Evolutionary conservation across 1,284 basidiomycete species (phyloP).

Genomic region (Sanghuangporus baumii): DNA sequence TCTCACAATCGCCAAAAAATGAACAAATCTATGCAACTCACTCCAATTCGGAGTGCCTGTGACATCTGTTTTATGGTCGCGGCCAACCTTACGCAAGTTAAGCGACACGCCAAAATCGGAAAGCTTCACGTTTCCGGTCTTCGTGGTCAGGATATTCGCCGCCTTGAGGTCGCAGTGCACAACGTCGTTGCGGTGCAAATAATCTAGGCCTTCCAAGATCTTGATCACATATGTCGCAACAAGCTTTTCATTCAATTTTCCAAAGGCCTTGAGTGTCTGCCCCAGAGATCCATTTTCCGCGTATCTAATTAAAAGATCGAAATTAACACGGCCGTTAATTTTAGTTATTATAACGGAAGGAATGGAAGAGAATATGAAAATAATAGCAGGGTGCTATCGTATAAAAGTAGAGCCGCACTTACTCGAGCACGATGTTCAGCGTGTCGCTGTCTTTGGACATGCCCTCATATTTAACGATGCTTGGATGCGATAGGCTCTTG

Average conservation of each 20-base stretch:
- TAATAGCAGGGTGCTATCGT: not conserved
- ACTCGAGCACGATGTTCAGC: constrained; percentile 91
- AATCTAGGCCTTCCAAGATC: constrained; percentile 49
- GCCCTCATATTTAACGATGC: constrained; percentile 94
- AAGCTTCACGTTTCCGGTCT: constrained; percentile 60
- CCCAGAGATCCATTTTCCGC: constrained; percentile 51
- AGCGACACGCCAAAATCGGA: constrained; percentile 66
- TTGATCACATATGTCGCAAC: constrained; percentile 48
- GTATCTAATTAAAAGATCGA: constrained; percentile 30
- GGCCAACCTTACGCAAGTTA: constrained; percentile 52
- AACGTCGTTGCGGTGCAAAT: constrained; percentile 41
- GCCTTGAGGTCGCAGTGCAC: constrained; percentile 55
- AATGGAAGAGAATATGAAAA: not conserved
- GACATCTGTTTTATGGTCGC: constrained; percentile 42
- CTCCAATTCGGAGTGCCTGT: constrained; percentile 60
- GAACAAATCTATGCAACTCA: constrained; percentile 25
- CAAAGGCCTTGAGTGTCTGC: constrained; percentile 47
- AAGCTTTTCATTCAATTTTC: constrained; percentile 45
- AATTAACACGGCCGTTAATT: not conserved
- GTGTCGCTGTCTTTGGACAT: constrained; percentile 87
- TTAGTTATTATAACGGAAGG: not conserved
- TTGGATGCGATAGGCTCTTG: constrained; percentile 83
- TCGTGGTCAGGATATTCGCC: constrained; percentile 64
- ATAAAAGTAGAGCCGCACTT: constrained; percentile 30
- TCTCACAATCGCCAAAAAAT: constrained; percentile 7